Conservation (phyloP, 169 alveolate genomes). For the Cryptosporidium canis region DNA sequence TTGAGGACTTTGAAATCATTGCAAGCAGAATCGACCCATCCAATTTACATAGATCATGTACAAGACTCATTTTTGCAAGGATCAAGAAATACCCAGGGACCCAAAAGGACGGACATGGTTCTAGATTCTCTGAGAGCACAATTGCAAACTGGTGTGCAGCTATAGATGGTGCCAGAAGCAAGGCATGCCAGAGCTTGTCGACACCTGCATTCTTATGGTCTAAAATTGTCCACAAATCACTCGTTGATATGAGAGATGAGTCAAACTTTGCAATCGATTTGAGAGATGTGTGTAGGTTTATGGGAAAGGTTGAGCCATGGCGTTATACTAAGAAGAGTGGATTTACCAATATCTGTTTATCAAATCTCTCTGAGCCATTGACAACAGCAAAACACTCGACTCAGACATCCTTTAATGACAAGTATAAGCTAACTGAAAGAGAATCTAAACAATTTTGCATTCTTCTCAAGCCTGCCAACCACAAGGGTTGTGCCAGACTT, state of each 20-base stretch:
- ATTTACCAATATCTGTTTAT: constrained; percentile 19
- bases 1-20: constrained; percentile 53
- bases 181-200: constrained; percentile 32
- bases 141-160: constrained; percentile 73
- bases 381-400: constrained; percentile 21
- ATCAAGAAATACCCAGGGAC: constrained; percentile 63
- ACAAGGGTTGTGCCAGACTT: constrained; percentile 29
- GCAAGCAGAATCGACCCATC: constrained; percentile 66
- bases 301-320: constrained; percentile 52
- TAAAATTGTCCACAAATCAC: not conserved
- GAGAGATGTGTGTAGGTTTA: constrained; percentile 51
- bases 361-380: constrained; percentile 9
- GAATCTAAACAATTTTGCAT: constrained; percentile 49
- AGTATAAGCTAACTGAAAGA: constrained; percentile 37
- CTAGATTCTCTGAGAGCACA: constrained; percentile 49
- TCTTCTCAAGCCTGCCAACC: constrained; percentile 63
- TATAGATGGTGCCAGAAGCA: constrained; percentile 70
- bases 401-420: constrained; percentile 16
- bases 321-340: constrained; percentile 35
- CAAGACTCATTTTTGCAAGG: constrained; percentile 29
- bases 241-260: constrained; percentile 22
- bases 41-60: constrained; percentile 27
- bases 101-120: constrained; percentile 42
- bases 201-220: constrained; percentile 65
- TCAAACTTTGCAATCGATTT: constrained; percentile 54